Base-by-base conservation (phyloP, 2,329 filamentous ascomycete genomes). In the Aspergillus nomiae region DNA sequence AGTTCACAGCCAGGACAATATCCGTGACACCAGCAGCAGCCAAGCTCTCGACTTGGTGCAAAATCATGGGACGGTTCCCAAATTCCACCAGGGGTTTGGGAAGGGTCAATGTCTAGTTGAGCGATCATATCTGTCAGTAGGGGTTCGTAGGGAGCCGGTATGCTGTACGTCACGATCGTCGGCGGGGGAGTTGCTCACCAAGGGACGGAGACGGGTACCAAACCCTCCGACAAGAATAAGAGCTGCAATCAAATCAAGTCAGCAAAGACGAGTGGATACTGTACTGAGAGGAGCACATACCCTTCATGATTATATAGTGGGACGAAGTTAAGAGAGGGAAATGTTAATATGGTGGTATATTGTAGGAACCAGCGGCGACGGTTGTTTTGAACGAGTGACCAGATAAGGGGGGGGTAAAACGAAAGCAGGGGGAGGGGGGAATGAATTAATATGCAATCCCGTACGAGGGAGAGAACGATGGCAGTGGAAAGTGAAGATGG, bases 161-260 rank as follows among this genome's bases (percentile, higher is more conserved):
- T 65, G 56, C 32, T 48, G 24, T 53, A 63, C 58, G 60, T 61
- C 59, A 60, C 30, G 54, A 71, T 66, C 59, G 58, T 65, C 58
- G 62, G 59, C 63, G 58, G 58, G 68, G 63, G 19, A 32, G 46
- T 21, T 21, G 59, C 90, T 78, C 90, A 96, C 92, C 77, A 98
- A 88, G 85, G 94, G 94, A 78, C 94, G 92, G 76, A 99, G 90
- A 82, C 94, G 94, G 81, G 94, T 99, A 84, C 94, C 94, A 82
- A 97, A 99, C 81, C 94, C 95, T 84, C 95, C 95, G 82, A 98
- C 95, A 78, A 98, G 94, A 90, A 97, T 97, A 78, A 97, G 90
- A 84, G 94, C 93, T 97, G 56, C 32, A 59, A 54, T 26, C 45
- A 59, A 58, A 58, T 68, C 58, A 70, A 67, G 64, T 62, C 58